Percentiles rank a stretch among this genome's conserved stretches.
Evolutionary conservation across 2,329 filamentous ascomycete species (phyloP).

Genomic region (Alternaria solani): DNA sequence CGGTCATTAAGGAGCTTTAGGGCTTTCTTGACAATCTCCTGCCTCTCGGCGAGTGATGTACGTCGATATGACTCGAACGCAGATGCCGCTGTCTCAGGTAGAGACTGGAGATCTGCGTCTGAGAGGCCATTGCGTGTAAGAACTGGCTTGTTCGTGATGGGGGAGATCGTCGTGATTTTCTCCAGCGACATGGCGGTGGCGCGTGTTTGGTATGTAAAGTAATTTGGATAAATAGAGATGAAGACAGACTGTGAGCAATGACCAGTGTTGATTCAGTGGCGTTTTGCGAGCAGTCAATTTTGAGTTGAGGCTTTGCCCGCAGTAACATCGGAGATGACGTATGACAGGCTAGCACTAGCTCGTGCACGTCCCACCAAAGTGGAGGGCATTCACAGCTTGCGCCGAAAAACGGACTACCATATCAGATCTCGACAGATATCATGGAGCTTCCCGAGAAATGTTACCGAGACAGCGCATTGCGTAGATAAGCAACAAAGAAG

Average conservation of each 20-base stretch:
- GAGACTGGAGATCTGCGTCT: constrained; percentile 70
- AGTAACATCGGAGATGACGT: constrained; percentile 26
- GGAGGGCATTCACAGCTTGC: constrained; percentile 16
- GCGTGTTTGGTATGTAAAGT: constrained; percentile 12
- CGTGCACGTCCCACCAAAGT: constrained; percentile 13
- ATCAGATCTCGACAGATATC: constrained; percentile 5
- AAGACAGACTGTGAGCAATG: constrained; percentile 17
- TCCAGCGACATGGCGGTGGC: constrained; percentile 60
- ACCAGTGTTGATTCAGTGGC: constrained; percentile 14
- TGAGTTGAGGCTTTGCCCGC: constrained; percentile 21
- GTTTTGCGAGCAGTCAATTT: constrained; percentile 26
- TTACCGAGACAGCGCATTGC: background rate
- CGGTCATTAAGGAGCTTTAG: constrained; percentile 73
- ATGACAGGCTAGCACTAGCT: constrained; percentile 14
- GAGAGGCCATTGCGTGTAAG: constrained; percentile 80
- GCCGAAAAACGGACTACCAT: constrained; percentile 18
- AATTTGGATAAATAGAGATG: constrained; percentile 27
- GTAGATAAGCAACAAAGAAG: background rate
- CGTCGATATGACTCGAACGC: constrained; percentile 81
- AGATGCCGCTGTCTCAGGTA: constrained; percentile 75
- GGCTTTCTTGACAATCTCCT: constrained; percentile 82
- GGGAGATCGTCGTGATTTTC: constrained; percentile 81
- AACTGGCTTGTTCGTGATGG: constrained; percentile 84
- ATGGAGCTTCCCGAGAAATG: background rate
- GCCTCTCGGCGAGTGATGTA: constrained; percentile 76